A percentile compares a stretch with the other conserved stretches of the same genome.
Conservation (phyloP, 495 filamentous ascomycete species). For the Aspergillus coremiiformis region DNA sequence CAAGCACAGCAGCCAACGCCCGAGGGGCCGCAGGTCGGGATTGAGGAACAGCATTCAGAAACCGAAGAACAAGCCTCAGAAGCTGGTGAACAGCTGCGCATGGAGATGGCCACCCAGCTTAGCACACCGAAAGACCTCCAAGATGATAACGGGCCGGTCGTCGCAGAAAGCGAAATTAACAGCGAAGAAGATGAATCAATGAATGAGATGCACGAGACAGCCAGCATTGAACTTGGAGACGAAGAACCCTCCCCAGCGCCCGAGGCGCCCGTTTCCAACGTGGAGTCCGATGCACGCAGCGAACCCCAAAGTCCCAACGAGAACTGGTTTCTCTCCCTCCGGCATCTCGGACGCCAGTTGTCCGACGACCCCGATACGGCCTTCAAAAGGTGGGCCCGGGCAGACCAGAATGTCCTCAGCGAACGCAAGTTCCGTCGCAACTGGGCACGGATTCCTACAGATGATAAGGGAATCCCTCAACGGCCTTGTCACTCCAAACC, state of each 20-base stretch:
- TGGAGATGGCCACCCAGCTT: neutral
- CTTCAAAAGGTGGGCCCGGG: conserved; percentile 38
- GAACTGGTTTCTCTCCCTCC: conserved; percentile 34
- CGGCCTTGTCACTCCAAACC: conserved; percentile 9
- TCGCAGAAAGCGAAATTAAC: conserved; percentile 11
- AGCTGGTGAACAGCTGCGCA: neutral
- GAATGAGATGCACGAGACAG: conserved; percentile 29
- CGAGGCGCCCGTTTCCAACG: neutral
- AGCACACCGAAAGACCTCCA: neutral
- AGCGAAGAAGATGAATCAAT: conserved; percentile 14
- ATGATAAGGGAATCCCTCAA: conserved; percentile 31
- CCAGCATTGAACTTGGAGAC: conserved; percentile 39
- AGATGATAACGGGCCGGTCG: neutral
- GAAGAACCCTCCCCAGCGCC: conserved; percentile 7
- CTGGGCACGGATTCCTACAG: conserved; percentile 19
- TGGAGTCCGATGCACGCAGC: neutral
- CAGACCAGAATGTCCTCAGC: conserved; percentile 26
- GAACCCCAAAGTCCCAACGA: conserved; percentile 17
- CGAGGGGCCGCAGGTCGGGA: neutral
- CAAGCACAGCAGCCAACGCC: neutral
- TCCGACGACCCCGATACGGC: conserved; percentile 33
- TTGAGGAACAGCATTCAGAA: neutral
- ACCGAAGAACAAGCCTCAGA: neutral
- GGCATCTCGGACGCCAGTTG: conserved; percentile 21
- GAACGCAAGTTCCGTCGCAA: conserved; percentile 25